Evolutionary conservation across 164 flowering plant species (phyloP), one percentile per base, ranked within the genome.

Genomic region (Brasenia schreberi): DNA sequence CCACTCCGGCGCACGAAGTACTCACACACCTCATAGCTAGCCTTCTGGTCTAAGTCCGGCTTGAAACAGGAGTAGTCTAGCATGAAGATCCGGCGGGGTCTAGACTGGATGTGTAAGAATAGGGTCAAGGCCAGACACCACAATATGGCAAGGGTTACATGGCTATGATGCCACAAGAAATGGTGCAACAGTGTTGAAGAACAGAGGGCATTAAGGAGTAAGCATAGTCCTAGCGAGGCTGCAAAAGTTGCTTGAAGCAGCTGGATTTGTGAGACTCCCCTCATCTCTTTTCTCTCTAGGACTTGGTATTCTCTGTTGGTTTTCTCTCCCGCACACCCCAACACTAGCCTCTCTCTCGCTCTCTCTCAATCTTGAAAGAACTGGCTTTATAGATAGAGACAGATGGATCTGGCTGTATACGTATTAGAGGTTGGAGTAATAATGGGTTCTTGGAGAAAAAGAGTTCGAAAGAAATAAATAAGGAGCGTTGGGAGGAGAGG

Each of bases 31-130:
- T 79, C 76, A 56, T 19, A 71, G 53, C 74, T 67, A 62, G 75
- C 77, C 64, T 82, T 81, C 7, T 80, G 77, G 63, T 77, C 76
- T 42, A 66, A 59, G 45, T 66, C 68, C 5, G 88, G 88, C 62
- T 79, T 77, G 76, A 67, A 78, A 69, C 85, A 81, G 3, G 86
- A 61, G 69, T 81, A 82, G 78, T 82, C 74, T 17, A 84, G 73
- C 39, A 84, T 75, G 67, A 66, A 61, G 65, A 84, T 68, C 0
- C 78, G 84, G 75, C 64, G 23, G 68, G 39, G 66, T 70, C 63
- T 23, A 52, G 69, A 59, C 43, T 75, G 62, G 68, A 75, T 14
- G 42, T 78, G 65, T 14, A 79, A 65, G 7, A 49, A 14, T 14
- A 6, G 12, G 16, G 14, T 49, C 56, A 49, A 14, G 56, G 56